A percentile compares a stretch with the other conserved stretches of the same genome.
phyloP scores from a whole-genome alignment of 176 grass and related monocot genomes.

The Secale cereale region DNA sequence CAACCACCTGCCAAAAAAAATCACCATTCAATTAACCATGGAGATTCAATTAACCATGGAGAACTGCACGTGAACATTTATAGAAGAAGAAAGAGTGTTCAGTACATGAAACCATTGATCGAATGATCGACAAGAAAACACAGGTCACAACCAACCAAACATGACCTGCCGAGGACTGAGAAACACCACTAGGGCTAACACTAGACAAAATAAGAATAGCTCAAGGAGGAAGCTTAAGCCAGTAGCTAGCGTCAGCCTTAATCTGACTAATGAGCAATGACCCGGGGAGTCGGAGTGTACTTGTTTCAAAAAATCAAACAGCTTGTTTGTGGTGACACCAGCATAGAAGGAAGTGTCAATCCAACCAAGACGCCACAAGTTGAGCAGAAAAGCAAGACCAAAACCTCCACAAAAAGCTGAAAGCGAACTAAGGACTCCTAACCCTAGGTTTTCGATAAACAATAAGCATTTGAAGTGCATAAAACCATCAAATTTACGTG shows the following conservation, averaged over 20 bases:
- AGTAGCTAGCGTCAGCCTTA: background rate
- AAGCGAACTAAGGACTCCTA: background rate
- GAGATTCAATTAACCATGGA: too few relatives aligned
- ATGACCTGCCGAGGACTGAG: background rate
- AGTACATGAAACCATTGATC: background rate
- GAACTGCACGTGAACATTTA: background rate
- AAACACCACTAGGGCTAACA: background rate
- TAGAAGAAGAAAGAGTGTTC: background rate
- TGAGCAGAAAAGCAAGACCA: background rate
- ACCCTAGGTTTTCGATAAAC: background rate
- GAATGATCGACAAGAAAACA: background rate
- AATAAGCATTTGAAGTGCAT: background rate
- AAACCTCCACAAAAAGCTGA: background rate
- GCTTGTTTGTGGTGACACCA: background rate
- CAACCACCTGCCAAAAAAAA: slow-evolving; percentile 65
- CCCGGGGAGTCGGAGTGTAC: background rate
- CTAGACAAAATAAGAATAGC: background rate
- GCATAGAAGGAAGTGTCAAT: slow-evolving; percentile 7
- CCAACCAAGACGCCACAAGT: background rate
- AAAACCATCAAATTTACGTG: background rate
- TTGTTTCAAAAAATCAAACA: background rate
- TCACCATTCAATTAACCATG: background rate
- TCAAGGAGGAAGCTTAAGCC: too few relatives aligned
- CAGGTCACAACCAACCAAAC: background rate
- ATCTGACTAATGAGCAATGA: background rate